Conservation (phyloP, 2,329 filamentous ascomycete species). For the Raffaelea deltoideospora region DNA sequence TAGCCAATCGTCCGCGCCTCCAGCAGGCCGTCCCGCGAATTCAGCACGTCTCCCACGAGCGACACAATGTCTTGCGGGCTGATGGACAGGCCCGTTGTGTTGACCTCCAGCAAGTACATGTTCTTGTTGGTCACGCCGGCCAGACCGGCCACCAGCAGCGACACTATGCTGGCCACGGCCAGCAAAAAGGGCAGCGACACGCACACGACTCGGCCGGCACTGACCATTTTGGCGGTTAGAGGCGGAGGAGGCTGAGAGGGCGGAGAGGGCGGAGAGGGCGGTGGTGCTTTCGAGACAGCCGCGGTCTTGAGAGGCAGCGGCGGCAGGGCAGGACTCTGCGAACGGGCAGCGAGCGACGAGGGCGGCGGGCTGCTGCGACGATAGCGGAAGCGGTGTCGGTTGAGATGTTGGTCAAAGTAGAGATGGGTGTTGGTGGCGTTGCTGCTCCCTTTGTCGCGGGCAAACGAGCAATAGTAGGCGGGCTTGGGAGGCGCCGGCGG, state of each 20-base stretch:
- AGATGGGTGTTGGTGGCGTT: not conserved
- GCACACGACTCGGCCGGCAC: constrained; percentile 63
- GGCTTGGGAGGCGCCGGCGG: constrained; percentile 3
- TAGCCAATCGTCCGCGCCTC: not conserved
- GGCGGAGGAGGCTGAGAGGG: not conserved
- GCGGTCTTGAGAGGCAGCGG: constrained; percentile 1
- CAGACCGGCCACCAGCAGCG: constrained; percentile 42
- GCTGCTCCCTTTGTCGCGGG: no score
- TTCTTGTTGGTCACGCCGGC: constrained; percentile 39
- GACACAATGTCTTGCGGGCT: constrained; percentile 4
- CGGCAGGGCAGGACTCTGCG: constrained; percentile 1
- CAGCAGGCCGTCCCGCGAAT: no score
- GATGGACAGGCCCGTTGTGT: constrained; percentile 45
- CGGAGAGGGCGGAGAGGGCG: not conserved
- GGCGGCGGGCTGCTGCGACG: not conserved
- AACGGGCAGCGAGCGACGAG: not conserved
- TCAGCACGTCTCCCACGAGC: no score
- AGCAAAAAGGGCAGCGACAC: constrained; percentile 77
- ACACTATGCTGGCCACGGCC: constrained; percentile 62
- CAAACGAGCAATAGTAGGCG: constrained; percentile 1
- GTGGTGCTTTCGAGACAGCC: not conserved
- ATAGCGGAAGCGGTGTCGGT: no score
- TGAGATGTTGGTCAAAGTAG: no score
- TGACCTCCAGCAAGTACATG: constrained; percentile 44
- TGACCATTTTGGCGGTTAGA: constrained; percentile 13